Conservation (phyloP, 2,329 filamentous ascomycete genomes). For the Hawksworthiomyces lignivorus region DNA sequence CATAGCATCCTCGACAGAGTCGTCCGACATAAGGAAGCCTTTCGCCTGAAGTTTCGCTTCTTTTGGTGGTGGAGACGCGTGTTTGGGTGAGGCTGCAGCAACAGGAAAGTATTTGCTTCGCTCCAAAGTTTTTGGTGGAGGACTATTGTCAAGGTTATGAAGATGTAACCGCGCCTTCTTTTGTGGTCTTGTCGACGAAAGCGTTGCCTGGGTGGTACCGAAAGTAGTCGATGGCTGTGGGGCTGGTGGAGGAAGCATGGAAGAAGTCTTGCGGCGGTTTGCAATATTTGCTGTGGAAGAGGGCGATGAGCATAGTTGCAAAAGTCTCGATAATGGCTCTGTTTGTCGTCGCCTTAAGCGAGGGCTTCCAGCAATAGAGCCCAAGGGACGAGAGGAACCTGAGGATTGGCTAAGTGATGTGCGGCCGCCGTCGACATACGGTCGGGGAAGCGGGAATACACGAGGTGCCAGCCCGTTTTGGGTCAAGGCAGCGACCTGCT, state of each 20-base stretch:
- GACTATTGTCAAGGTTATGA: conserved; percentile 24
- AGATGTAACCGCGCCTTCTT: conserved; percentile 52
- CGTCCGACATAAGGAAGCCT: conserved; percentile 44
- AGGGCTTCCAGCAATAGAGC: conserved; percentile 26
- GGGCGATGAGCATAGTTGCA: conserved; percentile 17
- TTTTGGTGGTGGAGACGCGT: too few species aligned
- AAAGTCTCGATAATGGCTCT: conserved; percentile 41
- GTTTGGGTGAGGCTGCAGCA: conserved; percentile 12
- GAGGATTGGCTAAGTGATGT: conserved; percentile 15
- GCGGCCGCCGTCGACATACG: conserved; percentile 38
- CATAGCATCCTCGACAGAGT: conserved; percentile 49
- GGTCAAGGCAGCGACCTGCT: conserved; percentile 40
- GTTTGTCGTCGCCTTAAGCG: conserved; percentile 42
- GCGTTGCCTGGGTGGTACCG: too few species aligned
- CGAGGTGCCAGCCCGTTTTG: conserved; percentile 43
- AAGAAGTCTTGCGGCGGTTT: conserved; percentile 5
- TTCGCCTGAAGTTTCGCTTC: too few species aligned
- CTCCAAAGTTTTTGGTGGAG: conserved; percentile 21
- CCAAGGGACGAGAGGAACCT: not conserved
- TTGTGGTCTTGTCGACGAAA: conserved; percentile 32
- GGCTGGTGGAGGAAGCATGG: conserved; percentile 3
- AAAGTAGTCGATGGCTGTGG: not conserved
- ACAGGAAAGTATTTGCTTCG: conserved; percentile 49
- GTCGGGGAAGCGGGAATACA: conserved; percentile 51
- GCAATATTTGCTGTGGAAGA: not conserved